Evolutionary conservation across 192 early-diverging fungal species (phyloP), one percentile per base, ranked within the genome.

Genomic region (Entophlyctis helioformis): DNA sequence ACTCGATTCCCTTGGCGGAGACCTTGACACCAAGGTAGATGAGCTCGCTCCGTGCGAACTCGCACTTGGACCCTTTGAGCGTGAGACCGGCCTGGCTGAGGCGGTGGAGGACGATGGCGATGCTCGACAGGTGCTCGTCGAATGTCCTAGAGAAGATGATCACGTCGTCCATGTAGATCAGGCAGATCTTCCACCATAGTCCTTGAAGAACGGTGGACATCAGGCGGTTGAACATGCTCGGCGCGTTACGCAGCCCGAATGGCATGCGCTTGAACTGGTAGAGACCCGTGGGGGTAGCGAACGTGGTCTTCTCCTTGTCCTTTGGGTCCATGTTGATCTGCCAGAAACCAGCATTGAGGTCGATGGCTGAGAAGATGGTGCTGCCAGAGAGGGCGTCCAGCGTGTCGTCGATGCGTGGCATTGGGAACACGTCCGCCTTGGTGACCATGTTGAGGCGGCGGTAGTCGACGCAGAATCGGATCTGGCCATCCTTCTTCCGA

Each of bases 121-220:
- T 22, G 26, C 62, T 50, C 31, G 49, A 2, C 0, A 66, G 2
- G 44, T 64, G 66, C 2, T 64, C 51, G 16, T 69, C 51, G 31
- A 60, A 61, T 1, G 32, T 42, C 1, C 22, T 20, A 10, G 44
- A 52, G 42, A 51, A 72, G 18, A 66, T 58, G 13, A 62, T 46
- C 13, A 72, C 48, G 38, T 72, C 58, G 43, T 72, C 69, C 1
- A 72, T 27, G 39, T 69, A 72, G 11, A 71, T 57, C 1, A 61
- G n/a, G 35, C 46, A 50, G 6, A 21, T 28, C 24, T 57, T 40
- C 40, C 46, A 47, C 18, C 54, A 57, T 0, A 48, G 26, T 1
- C 54, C 50, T 7, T 35, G 43, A 6, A 66, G 56, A 1, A 66
- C 42, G 16, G 36, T 18, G 34, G 67, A 50, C 59, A 72, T 70